A percentile compares a stretch with the other conserved stretches of the same genome.
These are phyloP conservation scores for Podospora pseudoanserina DNA, from an alignment of 495 filamentous ascomycete species.

Conservation along the genomic window DNA sequence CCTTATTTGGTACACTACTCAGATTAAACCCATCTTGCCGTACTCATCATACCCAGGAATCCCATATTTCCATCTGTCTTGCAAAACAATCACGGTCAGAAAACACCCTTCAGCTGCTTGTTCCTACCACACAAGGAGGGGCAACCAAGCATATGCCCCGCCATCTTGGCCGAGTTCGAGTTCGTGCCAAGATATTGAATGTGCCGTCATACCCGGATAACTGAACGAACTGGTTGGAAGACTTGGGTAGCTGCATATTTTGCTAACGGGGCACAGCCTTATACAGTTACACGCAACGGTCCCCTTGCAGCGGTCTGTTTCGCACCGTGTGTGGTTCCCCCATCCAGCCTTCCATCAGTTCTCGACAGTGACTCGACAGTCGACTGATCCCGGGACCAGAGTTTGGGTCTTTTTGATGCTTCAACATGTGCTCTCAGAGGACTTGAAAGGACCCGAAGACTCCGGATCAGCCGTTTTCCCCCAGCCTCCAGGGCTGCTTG, in stretches of 20 bases:
- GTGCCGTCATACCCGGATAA: not conserved
- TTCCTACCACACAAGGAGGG: not conserved
- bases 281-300: constrained; percentile 2
- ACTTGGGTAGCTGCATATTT: not conserved
- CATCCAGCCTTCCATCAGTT: not conserved
- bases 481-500: not conserved
- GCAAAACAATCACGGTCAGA: not conserved
- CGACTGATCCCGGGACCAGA: not conserved
- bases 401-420: not conserved
- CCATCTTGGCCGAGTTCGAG: not conserved
- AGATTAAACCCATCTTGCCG: not conserved
- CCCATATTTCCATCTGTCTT: not conserved
- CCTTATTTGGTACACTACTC: not conserved
- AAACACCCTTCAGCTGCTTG: not conserved
- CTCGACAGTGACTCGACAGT: constrained; percentile 1
- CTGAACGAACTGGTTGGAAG: not conserved
- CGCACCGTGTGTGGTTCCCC: too few species aligned
- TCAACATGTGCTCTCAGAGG: not conserved
- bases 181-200: not conserved
- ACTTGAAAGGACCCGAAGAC: not conserved
- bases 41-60: not conserved
- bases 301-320: not conserved
- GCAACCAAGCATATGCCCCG: not conserved
- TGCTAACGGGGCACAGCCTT: not conserved
- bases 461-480: constrained; percentile 12